phyloP scores from a whole-genome alignment of 1,284 basidiomycete species.

The Melampsora americana region DNA sequence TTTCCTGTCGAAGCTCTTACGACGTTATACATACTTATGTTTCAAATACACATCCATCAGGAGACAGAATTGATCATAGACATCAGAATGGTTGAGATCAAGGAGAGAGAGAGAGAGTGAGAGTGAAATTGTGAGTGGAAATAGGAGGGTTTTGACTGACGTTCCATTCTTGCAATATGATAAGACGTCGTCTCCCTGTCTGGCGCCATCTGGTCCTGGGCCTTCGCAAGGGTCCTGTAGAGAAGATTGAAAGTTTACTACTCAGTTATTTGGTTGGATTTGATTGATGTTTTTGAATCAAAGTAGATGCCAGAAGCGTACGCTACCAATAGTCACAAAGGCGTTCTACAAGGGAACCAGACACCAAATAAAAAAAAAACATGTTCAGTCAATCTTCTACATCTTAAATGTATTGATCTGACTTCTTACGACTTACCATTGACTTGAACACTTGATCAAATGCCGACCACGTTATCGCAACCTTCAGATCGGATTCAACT shows the following conservation, averaged over 20 bases:
- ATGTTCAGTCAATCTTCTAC: background rate
- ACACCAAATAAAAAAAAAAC: background rate
- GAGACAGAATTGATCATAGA: too few species aligned
- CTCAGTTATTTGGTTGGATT: background rate
- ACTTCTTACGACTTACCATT: constrained; percentile 11
- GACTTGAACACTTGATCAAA: constrained; percentile 26
- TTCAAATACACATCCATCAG: background rate
- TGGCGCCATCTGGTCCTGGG: constrained; percentile 24
- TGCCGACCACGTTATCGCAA: constrained; percentile 14
- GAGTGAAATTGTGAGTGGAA: too few species aligned
- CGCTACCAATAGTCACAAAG: constrained; percentile 39
- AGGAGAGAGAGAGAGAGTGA: too few species aligned
- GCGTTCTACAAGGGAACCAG: constrained; percentile 20
- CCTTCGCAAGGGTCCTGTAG: constrained; percentile 29
- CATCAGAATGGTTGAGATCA: background rate
- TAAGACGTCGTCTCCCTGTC: constrained; percentile 22
- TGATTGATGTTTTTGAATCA: background rate
- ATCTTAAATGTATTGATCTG: background rate
- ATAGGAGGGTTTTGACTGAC: background rate
- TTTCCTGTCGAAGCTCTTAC: constrained; percentile 23
- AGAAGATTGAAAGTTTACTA: background rate
- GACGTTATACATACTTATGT: constrained; percentile 35
- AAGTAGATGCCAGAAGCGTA: constrained; percentile 1
- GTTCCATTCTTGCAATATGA: constrained; percentile 42
- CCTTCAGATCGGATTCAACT: constrained; percentile 17